Base-by-base conservation (phyloP, 1,139 yeast genomes). In the Hyphopichia fennica region DNA sequence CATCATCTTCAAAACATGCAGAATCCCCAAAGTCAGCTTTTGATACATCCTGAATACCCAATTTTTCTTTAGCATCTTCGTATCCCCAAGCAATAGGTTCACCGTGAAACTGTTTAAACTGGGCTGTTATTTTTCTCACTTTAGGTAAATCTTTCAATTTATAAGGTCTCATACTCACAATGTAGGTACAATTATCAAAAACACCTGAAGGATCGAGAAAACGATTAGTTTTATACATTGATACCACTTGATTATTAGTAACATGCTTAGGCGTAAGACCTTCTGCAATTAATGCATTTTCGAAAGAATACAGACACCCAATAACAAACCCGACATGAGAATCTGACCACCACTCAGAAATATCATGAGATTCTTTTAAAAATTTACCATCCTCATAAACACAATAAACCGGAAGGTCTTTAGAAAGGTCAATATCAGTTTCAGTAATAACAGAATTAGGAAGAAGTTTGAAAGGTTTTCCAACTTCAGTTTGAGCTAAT, bases 131-230 rank as follows among this genome's bases (percentile, higher is more conserved):
- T 13, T 45, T 44, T 20, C 68, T 48, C 3, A 65, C 64, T 35
- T 40, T 42, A 9, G 52, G 57, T 2, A 66, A 18, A 34, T 61
- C 62, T 17, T 44, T 37, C 4, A 22, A 25, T 35, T 58, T 59
- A 41, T 60, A 65, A 0, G 71, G 69, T 33, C 71, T 50, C 71
- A 66, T 67, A 44, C 70, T 64, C 10, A 67, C 72, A 3, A 66
- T 67, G 39, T 63, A 66, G 11, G 62, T 54, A 38, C 62, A 55
- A 11, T 51, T 42, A 4, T 47, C 48, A 45, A 67, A 65, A 4
- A 63, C 53, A 1, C 72, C 71, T 3, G 67, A 57, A 1, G 65
- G 52, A 42, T 60, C 52, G 34, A 67, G 46, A 4, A 35, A 38
- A 36, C 50, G 58, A 4, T 46, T 56, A 6, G 71, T 65, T 16